Conservation (phyloP, 176 grass and related monocot genomes). For the Ensete ventricosum region DNA sequence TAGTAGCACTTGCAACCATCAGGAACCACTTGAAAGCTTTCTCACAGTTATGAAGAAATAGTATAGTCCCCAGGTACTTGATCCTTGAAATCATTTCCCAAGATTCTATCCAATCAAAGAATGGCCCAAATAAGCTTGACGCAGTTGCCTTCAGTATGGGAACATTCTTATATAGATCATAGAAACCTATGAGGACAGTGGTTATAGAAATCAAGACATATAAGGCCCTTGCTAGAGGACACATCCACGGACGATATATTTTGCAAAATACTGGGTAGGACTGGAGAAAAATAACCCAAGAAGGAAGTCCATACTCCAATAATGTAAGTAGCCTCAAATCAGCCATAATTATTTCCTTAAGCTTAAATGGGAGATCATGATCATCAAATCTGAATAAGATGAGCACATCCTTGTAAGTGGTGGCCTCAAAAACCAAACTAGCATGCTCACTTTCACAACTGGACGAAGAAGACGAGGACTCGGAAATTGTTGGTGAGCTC, state of each 20-base stretch:
- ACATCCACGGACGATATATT: slow-evolving; percentile 98
- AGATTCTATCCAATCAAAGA: slow-evolving; percentile 98
- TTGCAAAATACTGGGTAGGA: slow-evolving; percentile 97
- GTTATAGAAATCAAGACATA: slow-evolving; percentile 83
- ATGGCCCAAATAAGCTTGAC: slow-evolving; percentile 86
- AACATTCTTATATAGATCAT: slow-evolving; percentile 98
- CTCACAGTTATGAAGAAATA: slow-evolving; percentile 92
- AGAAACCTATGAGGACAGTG: slow-evolving; percentile 96
- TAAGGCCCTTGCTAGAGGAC: slow-evolving; percentile 68
- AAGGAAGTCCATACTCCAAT: slow-evolving; percentile 90
- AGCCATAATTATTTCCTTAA: slow-evolving; percentile 70
- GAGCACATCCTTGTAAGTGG: slow-evolving; percentile 63
- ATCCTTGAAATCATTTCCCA: slow-evolving; percentile 98
- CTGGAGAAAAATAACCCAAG: slow-evolving; percentile 93
- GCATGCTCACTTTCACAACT: slow-evolving; percentile 38
- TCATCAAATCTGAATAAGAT: slow-evolving; percentile 85
- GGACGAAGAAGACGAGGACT: slow-evolving; percentile 34
- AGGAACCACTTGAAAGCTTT: slow-evolving; percentile 77
- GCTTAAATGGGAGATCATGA: slow-evolving; percentile 71
- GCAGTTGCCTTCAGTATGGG: slow-evolving; percentile 86
- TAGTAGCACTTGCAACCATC: slow-evolving; percentile 54
- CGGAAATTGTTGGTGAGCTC: slow-evolving; percentile 50
- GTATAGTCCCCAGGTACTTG: slow-evolving; percentile 92
- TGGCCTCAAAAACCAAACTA: slow-evolving; percentile 34
- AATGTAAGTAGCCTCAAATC: slow-evolving; percentile 79